Evolutionary conservation across 2,329 filamentous ascomycete genomes (phyloP).

Genomic region (Trichoderma aggressivum): DNA sequence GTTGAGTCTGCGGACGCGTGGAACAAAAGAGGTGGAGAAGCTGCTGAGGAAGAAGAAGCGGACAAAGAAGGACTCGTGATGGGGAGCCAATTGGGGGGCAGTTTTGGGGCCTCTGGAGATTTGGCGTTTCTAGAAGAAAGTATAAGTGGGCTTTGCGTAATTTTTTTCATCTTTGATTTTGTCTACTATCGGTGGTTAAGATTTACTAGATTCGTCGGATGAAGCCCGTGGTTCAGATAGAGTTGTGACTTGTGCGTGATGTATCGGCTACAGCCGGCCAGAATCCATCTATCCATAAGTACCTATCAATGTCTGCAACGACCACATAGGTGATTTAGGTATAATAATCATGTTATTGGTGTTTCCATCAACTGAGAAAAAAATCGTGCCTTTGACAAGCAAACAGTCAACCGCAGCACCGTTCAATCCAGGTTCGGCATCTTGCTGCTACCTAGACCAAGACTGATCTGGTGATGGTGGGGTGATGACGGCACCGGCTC

Average conservation of each 20-base stretch:
- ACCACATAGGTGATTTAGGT: too few relatives aligned
- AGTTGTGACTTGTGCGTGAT: neutral
- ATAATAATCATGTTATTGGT: neutral
- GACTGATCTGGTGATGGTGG: slow-evolving; percentile 1
- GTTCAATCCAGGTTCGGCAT: neutral
- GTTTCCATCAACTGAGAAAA: neutral
- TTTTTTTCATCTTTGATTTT: neutral
- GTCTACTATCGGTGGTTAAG: neutral
- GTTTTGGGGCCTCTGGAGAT: neutral
- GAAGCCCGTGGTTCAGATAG: neutral
- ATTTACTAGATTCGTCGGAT: neutral
- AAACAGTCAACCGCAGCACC: neutral
- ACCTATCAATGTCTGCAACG: neutral
- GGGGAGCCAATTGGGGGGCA: neutral
- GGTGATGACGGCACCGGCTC: slow-evolving; percentile 12
- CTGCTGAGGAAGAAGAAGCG: slow-evolving; percentile 56
- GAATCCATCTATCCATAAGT: neutral
- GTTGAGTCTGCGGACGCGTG: slow-evolving; percentile 69
- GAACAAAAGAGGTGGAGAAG: slow-evolving; percentile 65
- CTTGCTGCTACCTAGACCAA: neutral
- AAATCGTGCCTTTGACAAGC: neutral
- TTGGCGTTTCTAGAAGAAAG: neutral
- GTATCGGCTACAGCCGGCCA: neutral
- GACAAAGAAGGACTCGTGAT: slow-evolving; percentile 25
- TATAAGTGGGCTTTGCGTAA: neutral